Evolutionary conservation across 163 green algal genomes (phyloP).

Genomic region (Coccomyxa subellipsoidea): DNA sequence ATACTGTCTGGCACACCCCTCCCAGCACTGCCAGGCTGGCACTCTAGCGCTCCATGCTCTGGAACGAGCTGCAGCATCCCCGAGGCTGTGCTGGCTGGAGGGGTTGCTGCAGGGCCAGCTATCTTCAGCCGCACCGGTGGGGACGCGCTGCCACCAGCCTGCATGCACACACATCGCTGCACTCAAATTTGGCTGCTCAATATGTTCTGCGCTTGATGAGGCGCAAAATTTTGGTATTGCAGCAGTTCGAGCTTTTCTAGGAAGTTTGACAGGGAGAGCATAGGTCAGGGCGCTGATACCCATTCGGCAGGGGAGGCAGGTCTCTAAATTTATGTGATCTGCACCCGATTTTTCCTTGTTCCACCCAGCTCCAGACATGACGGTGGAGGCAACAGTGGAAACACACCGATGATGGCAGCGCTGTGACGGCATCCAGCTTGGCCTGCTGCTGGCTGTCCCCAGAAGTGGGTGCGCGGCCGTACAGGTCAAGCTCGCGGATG

Average conservation of each 20-base stretch:
- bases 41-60: not conserved
- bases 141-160: not conserved
- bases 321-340: no score
- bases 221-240: no score
- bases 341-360: no score
- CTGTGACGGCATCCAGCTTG: not conserved
- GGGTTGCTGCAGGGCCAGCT: no score
- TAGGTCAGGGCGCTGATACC: no score
- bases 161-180: not conserved
- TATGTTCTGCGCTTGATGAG: no score
- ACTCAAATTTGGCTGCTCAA: no score
- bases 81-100: not conserved
- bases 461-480: slow-evolving; percentile 21
- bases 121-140: not conserved
- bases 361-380: no score
- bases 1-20: not conserved
- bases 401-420: not conserved
- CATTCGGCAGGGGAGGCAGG: no score
- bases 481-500: slow-evolving; percentile 45
- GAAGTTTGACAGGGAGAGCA: no score
- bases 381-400: no score
- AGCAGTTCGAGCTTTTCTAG: no score
- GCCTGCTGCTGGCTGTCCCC: not conserved
- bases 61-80: not conserved
- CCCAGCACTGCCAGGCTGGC: not conserved